These are phyloP conservation scores for Penicillium aurantiogriseum DNA, from an alignment of 2,329 filamentous ascomycete genomes.

Conservation along the genomic window DNA sequence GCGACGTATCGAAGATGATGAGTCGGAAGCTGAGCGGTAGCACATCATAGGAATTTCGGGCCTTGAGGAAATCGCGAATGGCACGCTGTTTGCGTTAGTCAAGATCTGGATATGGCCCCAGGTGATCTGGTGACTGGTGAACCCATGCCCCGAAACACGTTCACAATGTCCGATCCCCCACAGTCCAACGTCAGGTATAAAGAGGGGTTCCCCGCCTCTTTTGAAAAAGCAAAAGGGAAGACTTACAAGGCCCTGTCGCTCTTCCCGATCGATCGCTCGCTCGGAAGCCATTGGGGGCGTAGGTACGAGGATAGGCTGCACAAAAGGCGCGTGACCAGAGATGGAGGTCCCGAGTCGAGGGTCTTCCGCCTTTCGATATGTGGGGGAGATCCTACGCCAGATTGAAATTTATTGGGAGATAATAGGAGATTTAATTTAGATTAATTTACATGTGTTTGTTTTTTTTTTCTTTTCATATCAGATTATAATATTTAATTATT, in stretches of 20 bases:
- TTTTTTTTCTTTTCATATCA: neutral
- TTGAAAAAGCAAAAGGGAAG: conserved; percentile 13
- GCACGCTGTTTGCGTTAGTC: conserved; percentile 62
- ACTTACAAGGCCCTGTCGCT: conserved; percentile 51
- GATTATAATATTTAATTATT: neutral
- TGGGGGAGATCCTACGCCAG: conserved; percentile 8
- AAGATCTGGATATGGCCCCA: conserved; percentile 18
- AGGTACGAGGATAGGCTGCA: conserved; percentile 51
- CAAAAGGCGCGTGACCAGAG: conserved; percentile 48
- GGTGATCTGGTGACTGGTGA: conserved; percentile 5
- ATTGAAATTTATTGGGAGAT: neutral
- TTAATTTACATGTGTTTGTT: neutral
- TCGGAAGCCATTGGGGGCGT: conserved; percentile 47
- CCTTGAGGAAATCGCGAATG: conserved; percentile 92
- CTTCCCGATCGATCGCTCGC: conserved; percentile 50
- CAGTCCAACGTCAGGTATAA: conserved; percentile 5
- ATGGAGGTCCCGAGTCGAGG: conserved; percentile 22
- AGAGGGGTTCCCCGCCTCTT: neutral
- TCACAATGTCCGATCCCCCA: conserved; percentile 9
- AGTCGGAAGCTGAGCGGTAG: conserved; percentile 93
- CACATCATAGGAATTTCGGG: conserved; percentile 96
- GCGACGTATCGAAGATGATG: conserved; percentile 89
- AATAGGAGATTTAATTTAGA: too few species aligned
- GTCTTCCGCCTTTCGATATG: conserved; percentile 26
- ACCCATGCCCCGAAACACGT: conserved; percentile 7